Base-by-base conservation (phyloP, 116 monocot species). In the Zostera marina region DNA sequence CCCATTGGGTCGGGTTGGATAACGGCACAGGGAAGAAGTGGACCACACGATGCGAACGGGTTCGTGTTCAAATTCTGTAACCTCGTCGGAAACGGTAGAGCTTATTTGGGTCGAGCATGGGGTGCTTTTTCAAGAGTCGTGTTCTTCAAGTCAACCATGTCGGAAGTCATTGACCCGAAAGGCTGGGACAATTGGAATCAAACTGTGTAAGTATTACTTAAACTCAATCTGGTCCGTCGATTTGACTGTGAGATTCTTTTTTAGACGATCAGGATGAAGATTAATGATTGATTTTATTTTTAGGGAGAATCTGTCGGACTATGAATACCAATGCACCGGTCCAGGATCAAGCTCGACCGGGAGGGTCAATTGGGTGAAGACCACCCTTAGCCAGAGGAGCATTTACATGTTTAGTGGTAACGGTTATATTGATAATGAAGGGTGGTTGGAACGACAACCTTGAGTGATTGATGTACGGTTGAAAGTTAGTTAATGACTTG, bases 51-150 rank as follows among this genome's bases (percentile, higher is more conserved):
- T 8, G 8, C 26, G 3, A 52, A 23, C 0, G 79, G 74, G 13
- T 79, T 47, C 23, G 68, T 70, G 48, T 79, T 79, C 55, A 70
- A 68, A 42, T 22, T 63, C 17, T 71, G 74, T 51, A 48, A 6
- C 5, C 0, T 79, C 15, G 52, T 0, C 9, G 74, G 79, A 6
- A 19, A 6, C 0, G 64, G 39, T 0, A 64, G 41, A 22, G 41
- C 67, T 2, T 74, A 55, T 25, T 24, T 79, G 2, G 78, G 79
- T 9, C 32, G 79, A 43, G 71, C 79, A 12, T 79, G 74, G 74
- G 26, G 67, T 9, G 2, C 70, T 0, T 59, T 67, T 26, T 51
- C 78, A 2, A 70, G 60, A 47, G 74, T 74, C 1, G 13, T 79
- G 4, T 74, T 71, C 64, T 67, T 60, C 22, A 17, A 52, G n/a